Percentiles rank a stretch among this genome's conserved stretches.
These are phyloP conservation scores for Inga oerstediana DNA, from an alignment of 306 rosid species.

Conservation along the genomic window DNA sequence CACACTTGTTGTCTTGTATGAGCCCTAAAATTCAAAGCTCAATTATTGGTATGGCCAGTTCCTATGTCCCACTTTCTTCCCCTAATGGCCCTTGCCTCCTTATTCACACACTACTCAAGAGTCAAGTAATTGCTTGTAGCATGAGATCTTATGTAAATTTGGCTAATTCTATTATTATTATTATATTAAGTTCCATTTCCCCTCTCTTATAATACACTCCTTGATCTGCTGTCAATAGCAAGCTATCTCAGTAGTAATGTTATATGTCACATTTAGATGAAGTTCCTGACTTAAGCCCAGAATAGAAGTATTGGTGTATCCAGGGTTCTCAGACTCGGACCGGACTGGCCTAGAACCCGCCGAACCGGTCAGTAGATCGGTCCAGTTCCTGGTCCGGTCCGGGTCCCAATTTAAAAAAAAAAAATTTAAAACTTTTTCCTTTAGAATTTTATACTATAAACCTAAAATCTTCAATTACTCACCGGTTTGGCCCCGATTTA, in stretches of 20 bases:
- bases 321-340: too few species aligned
- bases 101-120: background rate
- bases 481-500: too few species aligned
- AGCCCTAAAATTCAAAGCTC: constrained; percentile 44
- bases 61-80: constrained; percentile 30
- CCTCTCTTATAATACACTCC: background rate
- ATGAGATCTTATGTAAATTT: background rate
- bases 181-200: background rate
- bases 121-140: background rate
- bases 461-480: too few species aligned
- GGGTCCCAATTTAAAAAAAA: too few species aligned
- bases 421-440: too few species aligned
- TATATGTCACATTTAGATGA: background rate
- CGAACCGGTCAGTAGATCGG: too few species aligned
- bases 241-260: too few species aligned
- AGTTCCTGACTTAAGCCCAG: too few species aligned
- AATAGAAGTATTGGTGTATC: too few species aligned
- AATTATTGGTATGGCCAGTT: constrained; percentile 13
- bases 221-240: background rate
- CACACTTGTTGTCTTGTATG: constrained; percentile 31
- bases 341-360: too few species aligned
- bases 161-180: background rate
- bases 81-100: background rate
- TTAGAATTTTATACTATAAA: too few species aligned
- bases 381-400: too few species aligned